A percentile compares a stretch with the other conserved stretches of the same genome.
phyloP scores from a whole-genome alignment of 352 stramenopile species.

The Thalassiosira exigua region DNA sequence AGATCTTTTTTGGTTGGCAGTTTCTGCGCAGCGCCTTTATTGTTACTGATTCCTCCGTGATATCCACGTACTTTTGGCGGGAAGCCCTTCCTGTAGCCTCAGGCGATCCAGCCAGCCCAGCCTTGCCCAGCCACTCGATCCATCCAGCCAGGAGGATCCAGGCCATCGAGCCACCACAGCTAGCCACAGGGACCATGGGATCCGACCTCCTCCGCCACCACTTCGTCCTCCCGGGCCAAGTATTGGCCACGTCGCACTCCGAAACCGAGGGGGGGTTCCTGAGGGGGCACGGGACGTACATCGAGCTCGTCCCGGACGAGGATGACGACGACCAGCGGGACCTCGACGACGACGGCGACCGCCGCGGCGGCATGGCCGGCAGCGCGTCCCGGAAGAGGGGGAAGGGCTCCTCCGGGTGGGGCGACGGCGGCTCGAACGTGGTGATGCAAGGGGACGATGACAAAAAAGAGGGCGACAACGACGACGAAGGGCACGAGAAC shows the following conservation, averaged over 20 bases:
- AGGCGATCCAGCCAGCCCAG: no score
- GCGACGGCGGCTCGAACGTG: slow-evolving; percentile 28
- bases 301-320: slow-evolving; percentile 85
- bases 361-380: slow-evolving; percentile 40
- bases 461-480: slow-evolving; percentile 25
- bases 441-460: slow-evolving; percentile 41
- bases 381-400: slow-evolving; percentile 28
- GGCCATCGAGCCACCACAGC: no score
- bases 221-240: slow-evolving; percentile 82
- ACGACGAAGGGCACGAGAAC: slow-evolving; percentile 35
- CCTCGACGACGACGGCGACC: slow-evolving; percentile 31
- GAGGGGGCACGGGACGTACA: slow-evolving; percentile 94
- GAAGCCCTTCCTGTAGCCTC: no score
- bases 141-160: no score
- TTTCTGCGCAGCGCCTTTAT: no score
- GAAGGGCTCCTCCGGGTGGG: slow-evolving; percentile 31
- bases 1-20: no score
- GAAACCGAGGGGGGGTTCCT: slow-evolving; percentile 81
- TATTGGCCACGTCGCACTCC: slow-evolving; percentile 71
- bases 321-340: slow-evolving; percentile 47
- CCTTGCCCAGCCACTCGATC: no score
- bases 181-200: slow-evolving; percentile 42
- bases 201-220: slow-evolving; percentile 54
- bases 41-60: no score
- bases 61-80: no score